Base-by-base conservation (phyloP, 73 alveolate genomes). In the Strombidium stylifer region DNA sequence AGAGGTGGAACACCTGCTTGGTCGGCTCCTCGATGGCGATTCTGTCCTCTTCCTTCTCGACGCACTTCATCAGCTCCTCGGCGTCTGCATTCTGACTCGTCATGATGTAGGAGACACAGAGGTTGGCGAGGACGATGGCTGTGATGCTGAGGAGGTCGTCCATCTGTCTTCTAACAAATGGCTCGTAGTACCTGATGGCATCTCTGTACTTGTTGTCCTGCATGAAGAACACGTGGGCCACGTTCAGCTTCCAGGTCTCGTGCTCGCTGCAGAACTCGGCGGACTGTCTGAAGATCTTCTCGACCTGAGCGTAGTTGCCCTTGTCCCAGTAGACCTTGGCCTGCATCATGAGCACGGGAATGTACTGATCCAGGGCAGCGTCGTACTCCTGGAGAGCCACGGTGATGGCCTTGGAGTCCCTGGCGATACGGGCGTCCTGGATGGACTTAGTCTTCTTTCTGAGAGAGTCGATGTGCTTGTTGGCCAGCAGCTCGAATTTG, bases 271-370 rank as follows among this genome's bases (percentile, higher is more conserved):
- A 95, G 82, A 93, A 95, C 74, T 96, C 99, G 18, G 98, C 99
- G 21, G 95, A 74, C 76, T 94, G 91, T 77, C 98, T 82, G 90
- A 96, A 94, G 73, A 96, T 86, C 85, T 93, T 94, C 69, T 94
- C 99, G 18, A 96, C 99, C 91, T 79, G 76, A 28, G 91, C 61
- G 79, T 96, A 96, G 82, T 96, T 93, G 40, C 91, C 98, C 67
- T 84, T 73, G 75, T 96, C 99, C 99, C 99, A 96, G 74, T 95
- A 96, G 30, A 94, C 96, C 82, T 96, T 96, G 39, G 99, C 99
- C 54, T 96, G 95, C 52, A 97, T 98, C 98, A 96, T 96, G 35
- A 96, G 90, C 21, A 96, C 98, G 48, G 98, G 99, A 50, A 95
- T 90, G 67, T 89, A 94, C 65, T 94, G 92, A 69, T 92, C 98